Base-by-base conservation (phyloP, 495 filamentous ascomycete species). In the Pyrenula aspistea region DNA sequence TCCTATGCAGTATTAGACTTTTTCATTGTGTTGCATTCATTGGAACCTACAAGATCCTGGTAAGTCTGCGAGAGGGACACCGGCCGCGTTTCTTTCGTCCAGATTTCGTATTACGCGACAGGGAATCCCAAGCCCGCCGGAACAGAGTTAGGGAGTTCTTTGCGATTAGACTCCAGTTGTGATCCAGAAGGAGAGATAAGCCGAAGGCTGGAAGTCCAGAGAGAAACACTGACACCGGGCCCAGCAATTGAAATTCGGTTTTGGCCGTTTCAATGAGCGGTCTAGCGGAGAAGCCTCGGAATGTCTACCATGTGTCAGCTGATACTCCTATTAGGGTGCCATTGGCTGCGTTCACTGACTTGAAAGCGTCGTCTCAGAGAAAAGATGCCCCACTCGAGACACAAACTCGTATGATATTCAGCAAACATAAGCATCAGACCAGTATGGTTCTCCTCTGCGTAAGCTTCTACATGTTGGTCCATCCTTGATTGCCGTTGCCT, bases 361-460 rank as follows among this genome's bases (percentile, higher is more conserved):
- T 76, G 73, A 53, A 81, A 62, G 50, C 77, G 65, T 12, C 71
- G 65, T 53, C 69, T 68, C 12, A 80, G 63, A 49, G 73, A 73
- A 10, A 65, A 66, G 4, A 71, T 66, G 68, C 71, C 77, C 31
- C 31, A 42, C 8, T 15, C 15, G 4, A 42, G 31, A 15, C 31
- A 8, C 15, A 42, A 15, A 4, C 8, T 42, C 4, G 31, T 15
- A 15, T 8, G 15, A 42, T 4, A 42, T 42, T 42, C 31, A 15
- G 15, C 15, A 15, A 15, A 42, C 15, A 8, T 42, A 4, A 42
- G 31, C 4, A 42, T 42, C 15, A 42, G 15, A 42, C 31, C 31
- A 42, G 31, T 42, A 4, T 42, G 31, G 31, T 42, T 42, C 15
- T 42, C 31, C 31, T 42, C 31, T 8, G 31, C 31, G 15, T 42